A percentile compares a stretch with the other conserved stretches of the same genome.
phyloP scores from a whole-genome alignment of 345 rosid species.

The Dimocarpus longan region DNA sequence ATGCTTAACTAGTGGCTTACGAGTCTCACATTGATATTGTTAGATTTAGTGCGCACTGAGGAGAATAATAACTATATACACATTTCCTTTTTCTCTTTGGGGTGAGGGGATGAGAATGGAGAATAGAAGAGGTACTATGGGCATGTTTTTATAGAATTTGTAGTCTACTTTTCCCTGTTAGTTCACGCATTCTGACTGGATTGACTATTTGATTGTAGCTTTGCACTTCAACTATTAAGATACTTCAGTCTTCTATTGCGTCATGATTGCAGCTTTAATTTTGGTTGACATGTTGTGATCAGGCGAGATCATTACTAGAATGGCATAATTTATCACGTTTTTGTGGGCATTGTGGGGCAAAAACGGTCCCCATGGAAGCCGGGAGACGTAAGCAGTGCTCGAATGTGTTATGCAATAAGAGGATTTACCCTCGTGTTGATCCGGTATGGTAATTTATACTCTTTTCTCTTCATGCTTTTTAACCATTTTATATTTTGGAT shows the following conservation, averaged over 20 bases:
- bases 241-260: neutral
- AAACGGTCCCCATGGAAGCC: conserved; percentile 73
- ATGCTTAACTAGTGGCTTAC: too few relatives aligned
- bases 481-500: neutral
- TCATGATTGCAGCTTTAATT: conserved; percentile 5
- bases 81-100: neutral
- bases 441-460: conserved; percentile 48
- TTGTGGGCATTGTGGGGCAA: conserved; percentile 83
- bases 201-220: conserved; percentile 1
- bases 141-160: neutral
- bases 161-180: neutral
- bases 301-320: conserved; percentile 91
- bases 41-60: too few relatives aligned
- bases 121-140: neutral
- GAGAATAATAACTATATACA: too few relatives aligned
- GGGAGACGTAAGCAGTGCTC: conserved; percentile 80
- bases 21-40: too few relatives aligned
- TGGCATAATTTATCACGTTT: conserved; percentile 72
- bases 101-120: neutral
- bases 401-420: conserved; percentile 60
- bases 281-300: conserved; percentile 12
- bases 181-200: neutral
- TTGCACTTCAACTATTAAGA: neutral
- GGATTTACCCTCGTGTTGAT: conserved; percentile 89
- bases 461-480: conserved; percentile 5